A percentile compares a stretch with the other conserved stretches of the same genome.
Conservation (phyloP, 208 protist genomes). For the Wallacemonas sp. region DNA sequence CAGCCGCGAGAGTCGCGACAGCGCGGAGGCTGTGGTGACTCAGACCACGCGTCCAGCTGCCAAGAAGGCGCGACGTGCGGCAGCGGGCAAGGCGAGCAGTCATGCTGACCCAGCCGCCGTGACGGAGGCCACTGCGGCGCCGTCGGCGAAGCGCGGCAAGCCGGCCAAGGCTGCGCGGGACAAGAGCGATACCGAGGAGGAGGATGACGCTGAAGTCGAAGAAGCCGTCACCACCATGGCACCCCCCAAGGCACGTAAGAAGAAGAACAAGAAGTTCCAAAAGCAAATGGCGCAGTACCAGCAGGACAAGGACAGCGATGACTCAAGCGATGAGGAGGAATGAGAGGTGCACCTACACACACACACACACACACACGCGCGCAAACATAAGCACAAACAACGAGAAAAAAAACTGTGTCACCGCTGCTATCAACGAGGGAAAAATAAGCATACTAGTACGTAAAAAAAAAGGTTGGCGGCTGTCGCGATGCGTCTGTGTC, state of each 20-base stretch:
- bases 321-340: constrained; percentile 25
- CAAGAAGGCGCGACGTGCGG: background rate
- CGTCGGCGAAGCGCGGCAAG: constrained; percentile 5
- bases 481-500: no score
- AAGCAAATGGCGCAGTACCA: constrained; percentile 27
- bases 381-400: no score
- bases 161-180: background rate
- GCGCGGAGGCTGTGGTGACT: no score
- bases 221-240: constrained; percentile 7
- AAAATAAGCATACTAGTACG: no score
- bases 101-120: background rate
- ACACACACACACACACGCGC: no score
- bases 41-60: background rate
- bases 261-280: constrained; percentile 33
- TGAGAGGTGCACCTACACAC: no score
- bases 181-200: constrained; percentile 11
- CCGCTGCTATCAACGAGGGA: no score
- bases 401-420: background rate
- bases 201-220: background rate
- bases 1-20: constrained; percentile 6
- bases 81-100: constrained; percentile 11
- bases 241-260: constrained; percentile 35
- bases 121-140: background rate
- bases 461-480: no score
- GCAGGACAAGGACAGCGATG: constrained; percentile 18